A percentile compares a stretch with the other conserved stretches of the same genome.
These are phyloP conservation scores for Clitoria ternatea DNA, from an alignment of 306 rosid genomes.

Conservation along the genomic window DNA sequence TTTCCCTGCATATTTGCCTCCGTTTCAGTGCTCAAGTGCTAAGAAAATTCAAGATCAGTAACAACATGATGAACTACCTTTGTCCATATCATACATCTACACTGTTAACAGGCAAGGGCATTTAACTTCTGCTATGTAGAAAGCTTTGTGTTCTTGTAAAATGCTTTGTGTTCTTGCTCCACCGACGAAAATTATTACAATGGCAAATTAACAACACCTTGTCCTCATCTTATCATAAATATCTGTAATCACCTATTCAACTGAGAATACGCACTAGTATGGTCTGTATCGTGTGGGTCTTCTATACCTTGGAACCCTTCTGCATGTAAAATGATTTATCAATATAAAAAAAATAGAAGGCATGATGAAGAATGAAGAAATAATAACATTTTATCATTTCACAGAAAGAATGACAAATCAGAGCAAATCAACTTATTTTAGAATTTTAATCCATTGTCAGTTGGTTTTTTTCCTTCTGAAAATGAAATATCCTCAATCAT, in stretches of 20 bases:
- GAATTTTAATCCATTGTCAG: background rate
- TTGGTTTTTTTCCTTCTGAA: too few relatives aligned
- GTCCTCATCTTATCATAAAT: constrained; percentile 21
- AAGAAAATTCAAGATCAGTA: constrained; percentile 13
- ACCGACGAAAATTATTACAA: constrained; percentile 31
- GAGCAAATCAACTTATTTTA: background rate
- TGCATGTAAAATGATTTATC: constrained; percentile 41
- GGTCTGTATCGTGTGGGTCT: constrained; percentile 91
- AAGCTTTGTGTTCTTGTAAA: constrained; percentile 30
- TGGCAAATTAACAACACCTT: constrained; percentile 26
- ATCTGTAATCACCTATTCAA: constrained; percentile 31
- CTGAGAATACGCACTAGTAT: constrained; percentile 45
- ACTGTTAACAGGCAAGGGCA: constrained; percentile 7
- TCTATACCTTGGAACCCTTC: constrained; percentile 94
- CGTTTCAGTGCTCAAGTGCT: constrained; percentile 1
- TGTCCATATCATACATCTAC: constrained; percentile 27
- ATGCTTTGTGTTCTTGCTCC: constrained; percentile 29
- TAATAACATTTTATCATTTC: background rate
- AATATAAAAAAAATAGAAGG: background rate
- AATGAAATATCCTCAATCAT: too few relatives aligned
- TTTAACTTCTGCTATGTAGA: constrained; percentile 22
- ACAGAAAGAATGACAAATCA: background rate
- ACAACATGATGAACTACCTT: constrained; percentile 18
- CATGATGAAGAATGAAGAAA: constrained; percentile 9
- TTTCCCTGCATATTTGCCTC: constrained; percentile 17